Conservation (phyloP, 2,329 filamentous ascomycete genomes). For the Cordyceps militaris region DNA sequence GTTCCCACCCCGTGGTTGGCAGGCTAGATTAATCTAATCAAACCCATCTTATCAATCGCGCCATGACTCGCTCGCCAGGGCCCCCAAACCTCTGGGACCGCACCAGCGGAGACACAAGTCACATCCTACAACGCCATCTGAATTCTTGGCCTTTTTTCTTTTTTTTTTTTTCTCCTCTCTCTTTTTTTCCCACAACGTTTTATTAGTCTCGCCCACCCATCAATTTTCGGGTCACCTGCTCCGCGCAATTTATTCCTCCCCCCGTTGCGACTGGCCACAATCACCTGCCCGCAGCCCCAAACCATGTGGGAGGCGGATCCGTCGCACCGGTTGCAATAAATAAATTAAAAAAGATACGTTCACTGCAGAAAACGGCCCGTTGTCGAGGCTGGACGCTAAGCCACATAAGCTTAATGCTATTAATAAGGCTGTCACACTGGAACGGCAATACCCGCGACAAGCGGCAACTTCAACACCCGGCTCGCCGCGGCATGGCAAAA, state of each 20-base stretch:
- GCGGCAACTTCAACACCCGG: neutral
- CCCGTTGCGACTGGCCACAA: neutral
- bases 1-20: neutral
- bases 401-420: neutral
- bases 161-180: neutral
- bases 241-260: neutral
- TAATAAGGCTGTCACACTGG: neutral
- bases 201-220: neutral
- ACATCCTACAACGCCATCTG: neutral
- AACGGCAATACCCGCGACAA: neutral
- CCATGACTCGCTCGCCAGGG: neutral
- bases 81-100: too few relatives aligned
- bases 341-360: neutral
- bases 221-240: neutral
- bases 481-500: too few relatives aligned
- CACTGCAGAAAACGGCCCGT: neutral
- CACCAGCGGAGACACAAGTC: neutral
- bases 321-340: neutral
- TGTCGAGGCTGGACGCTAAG: neutral
- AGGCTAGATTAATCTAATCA: neutral
- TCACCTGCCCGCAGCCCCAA: neutral
- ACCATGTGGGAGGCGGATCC: neutral
- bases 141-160: neutral
- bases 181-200: neutral
- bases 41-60: conserved; percentile 3